These are phyloP conservation scores for Aspergillus carlsbadensis DNA, from an alignment of 495 filamentous ascomycete species.

Conservation along the genomic window DNA sequence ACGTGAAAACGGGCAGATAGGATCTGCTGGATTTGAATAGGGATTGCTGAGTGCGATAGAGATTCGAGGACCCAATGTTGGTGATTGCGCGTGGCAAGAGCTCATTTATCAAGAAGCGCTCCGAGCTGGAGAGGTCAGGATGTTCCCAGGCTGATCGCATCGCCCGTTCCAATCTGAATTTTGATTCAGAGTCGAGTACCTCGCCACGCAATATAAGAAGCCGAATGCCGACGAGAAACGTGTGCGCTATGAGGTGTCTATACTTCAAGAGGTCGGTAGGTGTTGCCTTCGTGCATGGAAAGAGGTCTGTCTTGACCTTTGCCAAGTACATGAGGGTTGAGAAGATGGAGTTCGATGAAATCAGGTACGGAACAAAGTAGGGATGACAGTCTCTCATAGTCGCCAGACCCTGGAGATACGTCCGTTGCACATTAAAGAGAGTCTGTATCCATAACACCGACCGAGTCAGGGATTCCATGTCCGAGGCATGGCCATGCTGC, in stretches of 20 bases:
- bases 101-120: conserved; percentile 23
- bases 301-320: conserved; percentile 24
- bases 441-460: conserved; percentile 29
- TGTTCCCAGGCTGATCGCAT: conserved; percentile 27
- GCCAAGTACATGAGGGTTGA: conserved; percentile 28
- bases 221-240: conserved; percentile 24
- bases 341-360: conserved; percentile 22
- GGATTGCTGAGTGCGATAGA: conserved; percentile 5
- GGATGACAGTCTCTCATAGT: conserved; percentile 20
- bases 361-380: conserved; percentile 20
- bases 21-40: conserved; percentile 5
- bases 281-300: conserved; percentile 17
- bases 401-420: conserved; percentile 23
- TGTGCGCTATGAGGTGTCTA: conserved; percentile 21
- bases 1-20: conserved; percentile 10
- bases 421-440: conserved; percentile 30
- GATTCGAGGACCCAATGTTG: conserved; percentile 18
- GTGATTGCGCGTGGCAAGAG: conserved; percentile 22
- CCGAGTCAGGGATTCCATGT: conserved; percentile 22
- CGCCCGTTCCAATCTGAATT: conserved; percentile 24
- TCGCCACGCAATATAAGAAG: conserved; percentile 25
- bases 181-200: conserved; percentile 16
- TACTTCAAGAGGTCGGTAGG: conserved; percentile 16
- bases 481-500: conserved; percentile 15
- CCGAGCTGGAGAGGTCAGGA: conserved; percentile 20